Conservation (phyloP, 2,329 filamentous ascomycete species). For the Hymenoscyphus albidus region DNA sequence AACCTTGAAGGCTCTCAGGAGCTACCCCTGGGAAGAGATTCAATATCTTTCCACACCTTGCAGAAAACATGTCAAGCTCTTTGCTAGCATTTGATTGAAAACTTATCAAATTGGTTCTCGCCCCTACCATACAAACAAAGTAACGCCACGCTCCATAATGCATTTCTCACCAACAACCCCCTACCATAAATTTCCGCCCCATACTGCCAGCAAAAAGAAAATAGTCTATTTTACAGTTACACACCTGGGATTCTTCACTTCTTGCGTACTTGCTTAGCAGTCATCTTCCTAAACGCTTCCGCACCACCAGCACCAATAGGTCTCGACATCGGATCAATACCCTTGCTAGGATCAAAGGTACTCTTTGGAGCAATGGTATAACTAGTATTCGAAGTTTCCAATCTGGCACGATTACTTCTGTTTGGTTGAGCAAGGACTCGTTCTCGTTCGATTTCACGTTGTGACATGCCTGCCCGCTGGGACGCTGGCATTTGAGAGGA, state of each 20-base stretch:
- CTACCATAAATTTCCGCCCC: not conserved
- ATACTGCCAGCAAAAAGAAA: not conserved
- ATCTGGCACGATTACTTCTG: slow-evolving; percentile 52
- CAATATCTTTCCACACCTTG: not conserved
- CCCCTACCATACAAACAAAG: not conserved
- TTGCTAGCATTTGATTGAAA: not conserved
- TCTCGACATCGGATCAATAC: slow-evolving; percentile 46
- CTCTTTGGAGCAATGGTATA: slow-evolving; percentile 44
- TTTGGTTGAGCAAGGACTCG: slow-evolving; percentile 54
- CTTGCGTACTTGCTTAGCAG: slow-evolving; percentile 57
- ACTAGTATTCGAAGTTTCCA: slow-evolving; percentile 35
- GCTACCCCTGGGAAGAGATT: too few relatives aligned
- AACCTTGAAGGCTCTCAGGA: too few relatives aligned
- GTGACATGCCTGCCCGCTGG: slow-evolving; percentile 28
- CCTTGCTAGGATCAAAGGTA: slow-evolving; percentile 53
- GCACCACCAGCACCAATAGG: slow-evolving; percentile 61
- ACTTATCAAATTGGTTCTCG: not conserved
- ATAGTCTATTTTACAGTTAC: not conserved
- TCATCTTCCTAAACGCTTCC: slow-evolving; percentile 64
- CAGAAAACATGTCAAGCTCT: not conserved
- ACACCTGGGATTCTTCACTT: not conserved
- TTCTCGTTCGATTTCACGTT: slow-evolving; percentile 47
- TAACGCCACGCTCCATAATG: slow-evolving; percentile 12
- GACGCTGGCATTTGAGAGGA: slow-evolving; percentile 29
- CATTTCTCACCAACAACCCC: not conserved